Base-by-base conservation (phyloP, 345 rosid genomes). In the Eucalyptus viminalis region DNA sequence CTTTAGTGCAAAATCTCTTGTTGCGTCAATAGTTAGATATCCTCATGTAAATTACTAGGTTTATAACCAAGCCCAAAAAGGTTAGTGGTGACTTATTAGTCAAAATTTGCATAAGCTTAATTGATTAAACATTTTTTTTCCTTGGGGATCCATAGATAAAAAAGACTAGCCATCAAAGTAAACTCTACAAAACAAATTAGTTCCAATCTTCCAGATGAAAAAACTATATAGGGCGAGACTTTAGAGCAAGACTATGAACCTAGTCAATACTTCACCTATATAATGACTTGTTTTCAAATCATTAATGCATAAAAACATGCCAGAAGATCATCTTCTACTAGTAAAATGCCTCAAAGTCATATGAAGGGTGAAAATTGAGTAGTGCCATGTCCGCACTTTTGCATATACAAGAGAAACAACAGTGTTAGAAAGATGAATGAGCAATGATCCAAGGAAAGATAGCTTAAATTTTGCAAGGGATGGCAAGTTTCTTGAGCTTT, bases 391-490 rank as follows among this genome's bases (percentile, higher is more conserved):
- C 47, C 3, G 2, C 47, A 76, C 83, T 76, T 37, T 40, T 76
- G 4, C 83, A 37, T 76, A 40, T 21, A 37, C 83, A 76, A 76
- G 27, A 76, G 25, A 76, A 37, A 37, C 8, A 17, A 4, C 2
- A 6, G 5, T 19, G 15, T 40, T 22, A 76, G 83, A 37, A 37
- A 76, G 83, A 37, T 13, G 14, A 76, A 21, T 37, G 47, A 76
- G 83, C 8, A 37, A 37, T 40, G 47, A 76, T 21, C 27, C 83
- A 76, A 44, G 25, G 29, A 69, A 76, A 76, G 83, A 37, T 8
- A 37, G 13, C 22, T 94, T 93, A 98, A 99, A 90, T 97, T 91
- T 98, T 96, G 93, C 99, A 98, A 80, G 97, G 97, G 89, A 98
- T 95, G 89, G 97, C 99, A 9, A 94, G 91, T 90, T 95, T 98